phyloP scores from a whole-genome alignment of 148 eudicot genomes.

The Rhododendron ferrugineum region DNA sequence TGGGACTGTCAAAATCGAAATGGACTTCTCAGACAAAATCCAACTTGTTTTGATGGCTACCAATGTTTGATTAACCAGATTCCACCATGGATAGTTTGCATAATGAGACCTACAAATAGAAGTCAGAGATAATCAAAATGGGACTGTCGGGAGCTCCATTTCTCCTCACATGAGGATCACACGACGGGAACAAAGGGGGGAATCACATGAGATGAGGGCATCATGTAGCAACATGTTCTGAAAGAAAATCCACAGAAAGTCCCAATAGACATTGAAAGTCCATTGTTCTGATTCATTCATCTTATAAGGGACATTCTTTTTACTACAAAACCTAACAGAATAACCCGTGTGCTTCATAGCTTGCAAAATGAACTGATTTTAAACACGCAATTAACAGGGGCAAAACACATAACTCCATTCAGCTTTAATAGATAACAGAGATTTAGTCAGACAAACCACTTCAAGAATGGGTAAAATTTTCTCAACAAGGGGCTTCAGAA shows the following conservation, averaged over 20 bases:
- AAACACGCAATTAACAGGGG: background rate
- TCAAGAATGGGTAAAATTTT: constrained; percentile 61
- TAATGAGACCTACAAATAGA: background rate
- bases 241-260: background rate
- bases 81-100: background rate
- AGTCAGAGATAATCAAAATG: background rate
- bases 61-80: background rate
- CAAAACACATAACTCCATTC: background rate
- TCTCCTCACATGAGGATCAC: background rate
- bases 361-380: background rate
- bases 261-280: background rate
- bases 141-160: background rate
- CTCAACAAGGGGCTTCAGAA: constrained; percentile 75
- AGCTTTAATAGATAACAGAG: background rate
- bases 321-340: background rate
- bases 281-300: constrained; percentile 5
- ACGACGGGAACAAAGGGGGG: background rate
- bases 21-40: background rate
- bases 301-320: background rate
- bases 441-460: constrained; percentile 54
- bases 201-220: background rate
- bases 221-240: background rate
- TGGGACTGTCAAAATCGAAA: background rate
- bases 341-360: background rate
- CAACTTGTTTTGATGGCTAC: background rate